Evolutionary conservation across 2,329 filamentous ascomycete genomes (phyloP), one percentile per base, ranked within the genome.

Genomic region (Trichophyton schoenleinii): DNA sequence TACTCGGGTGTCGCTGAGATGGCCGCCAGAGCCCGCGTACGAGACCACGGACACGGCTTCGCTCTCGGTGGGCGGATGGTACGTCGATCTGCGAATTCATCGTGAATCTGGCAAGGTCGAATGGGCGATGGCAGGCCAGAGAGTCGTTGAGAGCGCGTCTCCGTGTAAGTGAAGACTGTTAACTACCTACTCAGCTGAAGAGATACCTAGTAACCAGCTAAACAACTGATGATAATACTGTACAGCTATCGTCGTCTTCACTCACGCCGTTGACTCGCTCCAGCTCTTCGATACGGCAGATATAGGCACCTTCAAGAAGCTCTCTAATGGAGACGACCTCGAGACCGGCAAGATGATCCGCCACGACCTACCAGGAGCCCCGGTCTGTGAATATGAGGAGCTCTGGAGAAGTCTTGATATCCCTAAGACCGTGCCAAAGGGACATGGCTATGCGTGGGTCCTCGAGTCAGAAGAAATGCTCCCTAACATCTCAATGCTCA

Each of bases 361-460:
- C 13, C 67, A 68, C 22, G 72, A 75, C 64, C 60, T 70, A 0
- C 68, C 70, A 0, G 71, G 70, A 1, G 65, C 66, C 8, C 70
- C 70, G 2, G 63, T 73, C 0, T 68, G 68, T 2, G 67, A 70
- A 6, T 89, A 91, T 65, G 85, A 88, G 69, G 87, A 89, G 70
- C 69, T 87, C 1, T 89, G 86, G 86, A 70, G 73, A 1, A 81
- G 84, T 48, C 70, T 75, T 1, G 67, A 72, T 2, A 13, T 60
- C 8, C 36, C 59, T 5, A n/a, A 20, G n/a, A 20, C 41, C 5
- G 38, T 15, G 15, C 34, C 34, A 7, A 25, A 58, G 18, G 38
- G 22, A 42, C 55, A 8, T 15, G 55, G 55, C 5, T 58, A 58
- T 25, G 46, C 58, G 11, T 59, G 58, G 58, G 28, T 59, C 31